Conservation (phyloP, 306 rosid species). For the peach (Prunus persica) region DNA sequence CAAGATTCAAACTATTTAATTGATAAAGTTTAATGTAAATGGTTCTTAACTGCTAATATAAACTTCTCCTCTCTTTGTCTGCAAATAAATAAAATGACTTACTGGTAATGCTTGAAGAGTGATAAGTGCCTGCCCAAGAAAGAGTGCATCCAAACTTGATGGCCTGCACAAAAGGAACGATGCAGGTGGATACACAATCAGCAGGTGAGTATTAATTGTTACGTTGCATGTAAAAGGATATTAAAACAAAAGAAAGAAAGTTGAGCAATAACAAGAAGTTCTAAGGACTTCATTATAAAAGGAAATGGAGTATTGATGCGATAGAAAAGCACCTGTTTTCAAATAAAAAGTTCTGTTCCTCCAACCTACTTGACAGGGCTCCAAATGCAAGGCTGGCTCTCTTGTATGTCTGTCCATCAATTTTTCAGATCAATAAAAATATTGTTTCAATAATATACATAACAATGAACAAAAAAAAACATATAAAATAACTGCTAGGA, state of each 20-base stretch:
- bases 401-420: constrained; percentile 62
- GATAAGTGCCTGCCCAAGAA: constrained; percentile 75
- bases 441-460: constrained; percentile 7
- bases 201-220: constrained; percentile 1
- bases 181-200: constrained; percentile 5
- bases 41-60: neutral
- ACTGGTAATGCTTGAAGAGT: constrained; percentile 84
- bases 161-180: constrained; percentile 57
- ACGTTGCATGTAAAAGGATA: constrained; percentile 9
- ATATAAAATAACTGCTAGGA: neutral
- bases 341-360: constrained; percentile 59
- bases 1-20: neutral
- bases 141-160: constrained; percentile 89
- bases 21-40: neutral
- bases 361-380: constrained; percentile 70
- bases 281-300: constrained; percentile 3
- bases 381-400: constrained; percentile 68
- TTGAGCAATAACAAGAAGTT: neutral
- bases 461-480: neutral
- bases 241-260: neutral
- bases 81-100: constrained; percentile 39
- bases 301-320: neutral
- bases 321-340: constrained; percentile 62
- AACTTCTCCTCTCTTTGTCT: neutral
- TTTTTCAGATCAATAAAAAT: neutral